Evolutionary conservation across 768 basidiomycete genomes (phyloP), one percentile per base, ranked within the genome.

Genomic region (Macrocybe gigantea): DNA sequence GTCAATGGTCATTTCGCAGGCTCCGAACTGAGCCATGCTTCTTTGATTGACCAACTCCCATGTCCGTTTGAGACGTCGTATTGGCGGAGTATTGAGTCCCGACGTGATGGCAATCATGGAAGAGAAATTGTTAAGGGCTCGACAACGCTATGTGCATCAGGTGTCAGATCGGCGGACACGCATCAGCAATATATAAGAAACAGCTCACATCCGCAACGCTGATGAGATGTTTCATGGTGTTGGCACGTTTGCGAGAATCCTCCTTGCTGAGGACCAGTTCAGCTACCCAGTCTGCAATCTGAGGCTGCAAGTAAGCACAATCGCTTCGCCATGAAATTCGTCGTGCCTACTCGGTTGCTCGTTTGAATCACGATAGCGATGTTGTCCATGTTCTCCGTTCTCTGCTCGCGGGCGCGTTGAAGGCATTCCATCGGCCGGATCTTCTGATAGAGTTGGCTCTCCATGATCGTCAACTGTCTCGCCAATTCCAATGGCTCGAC

Each of bases 91-190:
- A 56, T 95, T 94, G 45, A 97, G 73, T 6, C 93, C 95, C 10
- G 95, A 95, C 34, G 93, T 84, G 48, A 98, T 88, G 33, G 93
- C 93, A 49, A 93, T 90, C 85, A 98, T 91, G n/a, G 85, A 89
- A 13, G 93, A 94, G 68, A 92, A 97, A 67, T 98, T 98, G 64
- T 94, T 89, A 54, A 97, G 68, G 12, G 68, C 65, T 40, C 91
- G 88, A 63, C 94, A 95, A 31, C 90, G 88, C 94, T 97, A 53
- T n/a, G 46, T 35, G 10, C 13, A 33, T 41, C 12, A 52, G 43
- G 43, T 14, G 44, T 59, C 30, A 49, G 38, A 41, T 35, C 14
- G 10, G 32, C 12, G 30, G 34, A 48, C 47, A 40, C 44, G 38
- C 29, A 34, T 39, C 13, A 30, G 38, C 14, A 32, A 29, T 22